These are phyloP conservation scores for Lachnellula subtilissima DNA, from an alignment of 2,329 filamentous ascomycete genomes.

Conservation along the genomic window DNA sequence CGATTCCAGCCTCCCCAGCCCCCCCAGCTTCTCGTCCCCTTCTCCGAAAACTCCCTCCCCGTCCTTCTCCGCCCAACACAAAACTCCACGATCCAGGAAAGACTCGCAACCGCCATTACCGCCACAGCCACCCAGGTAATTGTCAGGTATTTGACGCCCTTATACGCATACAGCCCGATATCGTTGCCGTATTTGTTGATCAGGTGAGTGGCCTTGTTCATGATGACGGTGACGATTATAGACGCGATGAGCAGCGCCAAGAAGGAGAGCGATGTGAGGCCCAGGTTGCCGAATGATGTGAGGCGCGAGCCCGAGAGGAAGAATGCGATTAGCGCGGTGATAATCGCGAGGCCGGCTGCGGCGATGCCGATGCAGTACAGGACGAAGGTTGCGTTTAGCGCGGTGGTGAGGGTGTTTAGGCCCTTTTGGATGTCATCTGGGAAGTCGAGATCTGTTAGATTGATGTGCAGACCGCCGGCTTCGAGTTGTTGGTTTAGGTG, in stretches of 20 bases:
- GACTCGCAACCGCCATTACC: slow-evolving; percentile 35
- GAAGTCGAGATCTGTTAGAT: slow-evolving; percentile 50
- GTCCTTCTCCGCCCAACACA: slow-evolving; percentile 21
- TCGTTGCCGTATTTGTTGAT: slow-evolving; percentile 38
- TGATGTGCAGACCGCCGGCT: slow-evolving; percentile 37
- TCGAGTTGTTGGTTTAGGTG: slow-evolving; percentile 46
- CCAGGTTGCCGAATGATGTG: slow-evolving; percentile 45
- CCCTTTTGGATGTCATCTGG: slow-evolving; percentile 50
- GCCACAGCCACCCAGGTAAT: slow-evolving; percentile 55
- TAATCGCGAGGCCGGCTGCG: slow-evolving; percentile 45
- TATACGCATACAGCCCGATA: slow-evolving; percentile 32
- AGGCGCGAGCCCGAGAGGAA: slow-evolving; percentile 39
- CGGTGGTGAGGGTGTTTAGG: slow-evolving; percentile 44
- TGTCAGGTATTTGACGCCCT: slow-evolving; percentile 50
- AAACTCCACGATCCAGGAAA: slow-evolving; percentile 29
- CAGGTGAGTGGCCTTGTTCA: slow-evolving; percentile 46
- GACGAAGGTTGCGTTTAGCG: slow-evolving; percentile 49
- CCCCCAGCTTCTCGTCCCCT: slow-evolving; percentile 6
- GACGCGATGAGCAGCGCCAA: slow-evolving; percentile 64
- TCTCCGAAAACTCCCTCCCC: slow-evolving; percentile 24
- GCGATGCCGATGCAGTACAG: slow-evolving; percentile 55
- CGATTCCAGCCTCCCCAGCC: slow-evolving; percentile 1
- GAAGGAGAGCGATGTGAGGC: slow-evolving; percentile 43
- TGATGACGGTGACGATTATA: slow-evolving; percentile 64
- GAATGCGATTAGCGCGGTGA: slow-evolving; percentile 41